These are phyloP conservation scores for Fermentozyma sake DNA, from an alignment of 1,139 yeast genomes.

Conservation along the genomic window DNA sequence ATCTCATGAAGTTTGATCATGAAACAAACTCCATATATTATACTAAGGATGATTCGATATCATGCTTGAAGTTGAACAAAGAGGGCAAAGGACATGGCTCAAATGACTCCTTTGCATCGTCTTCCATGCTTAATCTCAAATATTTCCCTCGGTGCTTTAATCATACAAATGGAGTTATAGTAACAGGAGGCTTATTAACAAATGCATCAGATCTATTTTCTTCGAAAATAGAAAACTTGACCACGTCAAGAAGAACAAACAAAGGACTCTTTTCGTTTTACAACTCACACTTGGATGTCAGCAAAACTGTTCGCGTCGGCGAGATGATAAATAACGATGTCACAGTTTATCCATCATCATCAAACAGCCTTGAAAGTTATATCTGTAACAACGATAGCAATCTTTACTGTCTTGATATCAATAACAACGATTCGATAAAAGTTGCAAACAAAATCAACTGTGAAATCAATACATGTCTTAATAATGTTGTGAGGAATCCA, in stretches of 20 bases:
- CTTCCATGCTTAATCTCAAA: no score
- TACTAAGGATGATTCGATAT: conserved; percentile 29
- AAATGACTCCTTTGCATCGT: no score
- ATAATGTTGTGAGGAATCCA: conserved; percentile 35
- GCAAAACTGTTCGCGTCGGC: conserved; percentile 59
- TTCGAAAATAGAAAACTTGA: conserved; percentile 23
- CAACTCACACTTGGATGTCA: conserved; percentile 42
- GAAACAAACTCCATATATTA: conserved; percentile 26
- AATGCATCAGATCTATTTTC: conserved; percentile 17
- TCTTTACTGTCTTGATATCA: conserved; percentile 61
- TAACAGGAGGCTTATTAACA: conserved; percentile 64
- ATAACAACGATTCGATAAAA: conserved; percentile 40
- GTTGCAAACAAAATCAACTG: conserved; percentile 29
- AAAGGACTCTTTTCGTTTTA: conserved; percentile 63
- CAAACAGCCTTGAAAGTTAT: conserved; percentile 47
- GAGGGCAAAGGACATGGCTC: no score
- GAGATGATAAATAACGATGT: conserved; percentile 83
- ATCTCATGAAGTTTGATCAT: conserved; percentile 52
- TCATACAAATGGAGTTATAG: conserved; percentile 54
- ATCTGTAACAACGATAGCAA: conserved; percentile 81
- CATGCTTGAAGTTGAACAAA: conserved; percentile 19
- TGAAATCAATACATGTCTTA: conserved; percentile 37
- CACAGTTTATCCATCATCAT: conserved; percentile 42
- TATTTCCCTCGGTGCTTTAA: conserved; percentile 68
- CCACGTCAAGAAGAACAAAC: conserved; percentile 20